These are phyloP conservation scores for Cordyceps cateniannulata DNA, from an alignment of 2,329 filamentous ascomycete genomes.

Conservation along the genomic window DNA sequence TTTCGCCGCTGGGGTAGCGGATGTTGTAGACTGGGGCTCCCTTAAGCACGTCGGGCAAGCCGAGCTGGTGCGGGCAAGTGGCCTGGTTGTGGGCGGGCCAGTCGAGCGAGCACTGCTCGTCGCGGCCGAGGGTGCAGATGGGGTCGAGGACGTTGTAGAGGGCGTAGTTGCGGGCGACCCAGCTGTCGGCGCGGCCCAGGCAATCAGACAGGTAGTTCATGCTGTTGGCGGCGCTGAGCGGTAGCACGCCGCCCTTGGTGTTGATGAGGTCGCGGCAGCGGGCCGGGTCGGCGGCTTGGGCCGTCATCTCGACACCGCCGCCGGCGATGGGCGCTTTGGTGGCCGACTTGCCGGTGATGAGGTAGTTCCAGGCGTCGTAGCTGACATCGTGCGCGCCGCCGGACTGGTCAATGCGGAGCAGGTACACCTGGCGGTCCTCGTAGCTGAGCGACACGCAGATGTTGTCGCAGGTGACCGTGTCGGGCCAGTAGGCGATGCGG, in stretches of 20 bases:
- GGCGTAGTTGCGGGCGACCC: slow-evolving; percentile 42
- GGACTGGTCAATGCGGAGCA: slow-evolving; percentile 22
- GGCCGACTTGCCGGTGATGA: slow-evolving; percentile 41
- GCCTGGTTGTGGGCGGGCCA: slow-evolving; percentile 39
- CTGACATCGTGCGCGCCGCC: slow-evolving; percentile 41
- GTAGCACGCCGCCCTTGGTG: slow-evolving; percentile 32
- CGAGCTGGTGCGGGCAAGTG: slow-evolving; percentile 36
- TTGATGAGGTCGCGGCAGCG: slow-evolving; percentile 43
- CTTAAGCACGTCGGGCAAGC: slow-evolving; percentile 28
- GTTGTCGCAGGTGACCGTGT: slow-evolving; percentile 37
- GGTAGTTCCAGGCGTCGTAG: slow-evolving; percentile 48
- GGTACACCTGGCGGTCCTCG: slow-evolving; percentile 18
- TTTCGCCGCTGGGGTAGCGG: slow-evolving; percentile 37
- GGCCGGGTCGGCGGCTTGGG: slow-evolving; percentile 35
- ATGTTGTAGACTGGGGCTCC: slow-evolving; percentile 40
- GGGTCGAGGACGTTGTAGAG: slow-evolving; percentile 47
- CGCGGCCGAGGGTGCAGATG: slow-evolving; percentile 37
- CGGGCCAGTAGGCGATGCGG: slow-evolving; percentile 47
- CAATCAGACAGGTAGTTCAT: slow-evolving; percentile 47
- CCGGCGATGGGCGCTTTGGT: slow-evolving; percentile 38
- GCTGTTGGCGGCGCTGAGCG: slow-evolving; percentile 43
- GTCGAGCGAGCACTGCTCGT: slow-evolving; percentile 40
- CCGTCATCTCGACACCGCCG: slow-evolving; percentile 42
- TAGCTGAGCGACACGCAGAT: slow-evolving; percentile 32
- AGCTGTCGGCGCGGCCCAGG: slow-evolving; percentile 31